Evolutionary conservation across 148 eudicot species (phyloP).

Genomic region (Amaranthus cruentus): DNA sequence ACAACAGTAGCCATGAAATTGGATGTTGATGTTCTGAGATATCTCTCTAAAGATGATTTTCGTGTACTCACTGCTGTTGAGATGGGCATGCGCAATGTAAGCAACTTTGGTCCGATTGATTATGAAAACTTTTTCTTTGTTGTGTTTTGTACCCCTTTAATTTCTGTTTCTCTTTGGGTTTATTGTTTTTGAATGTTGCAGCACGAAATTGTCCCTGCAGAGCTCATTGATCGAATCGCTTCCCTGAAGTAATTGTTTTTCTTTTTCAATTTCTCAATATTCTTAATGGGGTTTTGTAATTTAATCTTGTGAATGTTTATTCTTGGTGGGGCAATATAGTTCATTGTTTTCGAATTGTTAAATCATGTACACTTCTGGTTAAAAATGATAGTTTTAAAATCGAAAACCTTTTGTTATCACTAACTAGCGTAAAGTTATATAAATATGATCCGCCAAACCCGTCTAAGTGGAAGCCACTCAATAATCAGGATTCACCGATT

Average conservation of each 20-base stretch:
- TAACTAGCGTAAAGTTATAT: too few relatives aligned
- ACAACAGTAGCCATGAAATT: slow-evolving; percentile 59
- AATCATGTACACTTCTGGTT: too few relatives aligned
- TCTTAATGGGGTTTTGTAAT: not conserved
- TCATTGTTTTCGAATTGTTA: too few relatives aligned
- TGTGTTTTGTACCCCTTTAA: not conserved
- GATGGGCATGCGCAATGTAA: slow-evolving; percentile 93
- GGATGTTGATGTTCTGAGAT: slow-evolving; percentile 71
- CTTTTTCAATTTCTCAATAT: not conserved
- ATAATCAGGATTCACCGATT: too few relatives aligned
- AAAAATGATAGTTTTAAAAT: too few relatives aligned
- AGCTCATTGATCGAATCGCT: slow-evolving; percentile 79
- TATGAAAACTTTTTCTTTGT: not conserved
- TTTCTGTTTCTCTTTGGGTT: not conserved
- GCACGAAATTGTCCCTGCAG: slow-evolving; percentile 94
- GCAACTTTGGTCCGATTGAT: not conserved
- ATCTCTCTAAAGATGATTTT: slow-evolving; percentile 88
- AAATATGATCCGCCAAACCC: too few relatives aligned
- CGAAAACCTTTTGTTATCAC: too few relatives aligned
- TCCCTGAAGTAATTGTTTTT: slow-evolving; percentile 58
- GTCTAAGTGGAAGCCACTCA: too few relatives aligned
- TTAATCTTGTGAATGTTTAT: too few relatives aligned
- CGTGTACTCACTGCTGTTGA: slow-evolving; percentile 95
- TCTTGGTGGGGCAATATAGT: too few relatives aligned
- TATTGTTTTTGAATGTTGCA: slow-evolving; percentile 23